Evolutionary conservation across 352 stramenopile genomes (phyloP), one percentile per base, ranked within the genome.

Genomic region (Phytopythium kandeliae): DNA sequence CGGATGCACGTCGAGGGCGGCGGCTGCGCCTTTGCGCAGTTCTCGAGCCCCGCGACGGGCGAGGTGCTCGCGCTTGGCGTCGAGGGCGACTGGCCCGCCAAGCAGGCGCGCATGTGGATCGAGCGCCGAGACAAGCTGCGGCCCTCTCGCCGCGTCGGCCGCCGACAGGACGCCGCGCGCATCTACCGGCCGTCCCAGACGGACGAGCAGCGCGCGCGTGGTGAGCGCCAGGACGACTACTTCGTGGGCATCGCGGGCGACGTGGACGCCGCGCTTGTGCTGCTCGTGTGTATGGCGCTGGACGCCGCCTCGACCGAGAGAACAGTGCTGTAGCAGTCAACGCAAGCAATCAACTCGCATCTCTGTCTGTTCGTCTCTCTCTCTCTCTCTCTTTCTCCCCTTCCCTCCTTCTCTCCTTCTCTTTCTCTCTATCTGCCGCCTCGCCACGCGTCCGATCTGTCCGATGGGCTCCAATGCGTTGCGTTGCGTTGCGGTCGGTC

Each of bases 201-300:
- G 9, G 17, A 38, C 17, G 28, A 50, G 33, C 26, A 50, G 44
- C 3, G 2, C 7, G 7, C 17, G 17, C 3, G 54, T 25, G 60
- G 45, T 19, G 51, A 37, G 13, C 46, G 67, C 28, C 37, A 62
- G 16, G 53, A 69, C 24, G 63, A 68, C 33, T 76, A 73, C 28
- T 67, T 65, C 22, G 51, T 76, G 33, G 60, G 57, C 40, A 58
- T 76, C 25, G 63, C 62, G 40, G 56, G 55, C 12, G 65, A 64
- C 16, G 51, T 74, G 2, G 68, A 78, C 31, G 72, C 72, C 62
- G 46, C 62, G n/a, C 57, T 78, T 21, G 68, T 74, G 36, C 54
- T 78, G 38, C 58, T 78, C 16, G 61, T 78, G 38, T 72, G 68
- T 41, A 63, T 74, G 36, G 62, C 68, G n/a, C 49, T 74, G 16